A percentile compares a stretch with the other conserved stretches of the same genome.
Evolutionary conservation across 495 filamentous ascomycete species (phyloP).

Genomic region (Aspergillus egyptiacus): DNA sequence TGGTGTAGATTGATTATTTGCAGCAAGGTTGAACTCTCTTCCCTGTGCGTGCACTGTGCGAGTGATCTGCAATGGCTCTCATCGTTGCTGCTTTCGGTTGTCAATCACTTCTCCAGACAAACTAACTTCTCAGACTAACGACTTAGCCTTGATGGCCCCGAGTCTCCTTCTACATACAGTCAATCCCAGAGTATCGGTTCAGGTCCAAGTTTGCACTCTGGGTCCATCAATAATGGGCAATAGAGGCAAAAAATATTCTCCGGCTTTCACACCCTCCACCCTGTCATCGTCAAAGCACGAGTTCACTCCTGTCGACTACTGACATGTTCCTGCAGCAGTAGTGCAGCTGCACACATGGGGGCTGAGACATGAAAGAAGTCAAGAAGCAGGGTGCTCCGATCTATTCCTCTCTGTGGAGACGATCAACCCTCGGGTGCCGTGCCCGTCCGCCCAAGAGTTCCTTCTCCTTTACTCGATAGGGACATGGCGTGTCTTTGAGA

Average conservation of each 20-base stretch:
- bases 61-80: conserved; percentile 2
- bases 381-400: conserved; percentile 23
- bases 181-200: background rate
- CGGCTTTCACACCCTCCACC: conserved; percentile 11
- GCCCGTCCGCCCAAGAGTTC: conserved; percentile 15
- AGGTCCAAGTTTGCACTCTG: background rate
- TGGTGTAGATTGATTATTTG: no score
- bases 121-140: conserved; percentile 19
- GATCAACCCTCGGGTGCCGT: conserved; percentile 26
- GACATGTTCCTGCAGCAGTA: conserved; percentile 16
- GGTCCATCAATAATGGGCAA: conserved; percentile 1
- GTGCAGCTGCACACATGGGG: conserved; percentile 8
- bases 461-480: conserved; percentile 14
- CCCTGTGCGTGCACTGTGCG: background rate
- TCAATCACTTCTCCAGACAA: conserved; percentile 14
- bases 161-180: conserved; percentile 7
- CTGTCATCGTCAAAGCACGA: conserved; percentile 18
- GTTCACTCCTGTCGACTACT: no score
- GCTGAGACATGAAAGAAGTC: conserved; percentile 1
- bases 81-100: conserved; percentile 19
- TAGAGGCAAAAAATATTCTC: conserved; percentile 13
- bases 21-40: background rate
- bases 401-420: conserved; percentile 22
- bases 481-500: conserved; percentile 19
- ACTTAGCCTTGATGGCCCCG: conserved; percentile 13